Evolutionary conservation across 106 monocot genomes (phyloP), one percentile per base, ranked within the genome.

Genomic region (Amphibolis antarctica): DNA sequence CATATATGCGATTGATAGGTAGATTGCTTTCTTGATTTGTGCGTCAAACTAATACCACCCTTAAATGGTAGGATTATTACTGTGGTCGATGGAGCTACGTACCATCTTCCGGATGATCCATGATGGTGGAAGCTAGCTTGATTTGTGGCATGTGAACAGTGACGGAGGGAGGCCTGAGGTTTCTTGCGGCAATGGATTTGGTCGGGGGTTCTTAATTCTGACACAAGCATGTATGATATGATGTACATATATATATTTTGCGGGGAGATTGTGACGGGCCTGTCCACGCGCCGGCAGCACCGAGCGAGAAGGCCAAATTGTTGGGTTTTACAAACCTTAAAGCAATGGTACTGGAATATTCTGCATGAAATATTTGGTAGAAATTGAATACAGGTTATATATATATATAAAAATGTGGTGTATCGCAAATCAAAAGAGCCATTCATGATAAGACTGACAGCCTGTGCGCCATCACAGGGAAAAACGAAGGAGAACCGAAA

Each of bases 161-260:
- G 58, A 58, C 58, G 1, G 44, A 12, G 21, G 61, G 22, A 4
- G 12, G 42, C n/a, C n/a, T n/a, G 43, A 44, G 61, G 44, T 61
- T 61, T 61, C 61, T 61, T 61, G 61, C 12, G 61, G 61, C 21
- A 42, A 61, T 44, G 13, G 19, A 42, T 44, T 44, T 61, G 21
- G 36, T 44, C 44, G 13, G 12, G 61, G 60, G 54, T 21, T 55
- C 54, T n/a, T n/a, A n/a, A n/a, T 21, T 55, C 18, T 55, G 19
- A 12, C 24, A 55, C 54, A 55, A 55, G 54, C 54, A 55, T 23
- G 17, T 14, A 15, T 14, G 49, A 15, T 10, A 10, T 15, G 14
- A 14, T 49, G n/a, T n/a, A 15, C 49, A 49, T 49, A 10, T 49
- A 17, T 19, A 14, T n/a, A n/a, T n/a, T n/a, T n/a, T n/a, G n/a